Evolutionary conservation across 345 rosid genomes (phyloP).

Genomic region (Boechera retrofracta): DNA sequence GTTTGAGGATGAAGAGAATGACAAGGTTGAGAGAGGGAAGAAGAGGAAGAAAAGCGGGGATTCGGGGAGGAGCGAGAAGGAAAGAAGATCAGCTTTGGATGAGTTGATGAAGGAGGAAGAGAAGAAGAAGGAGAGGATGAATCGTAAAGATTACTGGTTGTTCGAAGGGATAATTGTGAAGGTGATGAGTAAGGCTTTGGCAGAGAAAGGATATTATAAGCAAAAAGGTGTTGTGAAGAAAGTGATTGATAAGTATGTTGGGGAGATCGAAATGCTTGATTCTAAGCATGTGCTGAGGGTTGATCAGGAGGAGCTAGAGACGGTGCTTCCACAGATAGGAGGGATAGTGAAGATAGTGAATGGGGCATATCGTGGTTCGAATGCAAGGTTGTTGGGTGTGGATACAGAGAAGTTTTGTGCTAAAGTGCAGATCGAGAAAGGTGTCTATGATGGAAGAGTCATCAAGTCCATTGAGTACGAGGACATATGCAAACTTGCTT

Average conservation of each 20-base stretch:
- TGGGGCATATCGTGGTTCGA: slow-evolving; percentile 87
- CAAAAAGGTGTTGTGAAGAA: slow-evolving; percentile 83
- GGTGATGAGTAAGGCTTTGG: slow-evolving; percentile 87
- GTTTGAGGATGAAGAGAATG: slow-evolving; percentile 61
- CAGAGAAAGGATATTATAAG: slow-evolving; percentile 84
- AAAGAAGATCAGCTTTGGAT: slow-evolving; percentile 64
- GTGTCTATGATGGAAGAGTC: slow-evolving; percentile 88
- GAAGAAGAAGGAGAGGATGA: slow-evolving; percentile 76
- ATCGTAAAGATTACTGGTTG: slow-evolving; percentile 91
- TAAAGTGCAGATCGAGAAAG: slow-evolving; percentile 90
- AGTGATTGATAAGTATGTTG: slow-evolving; percentile 85
- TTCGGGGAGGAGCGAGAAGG: slow-evolving; percentile 45
- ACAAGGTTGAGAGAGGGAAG: slow-evolving; percentile 45
- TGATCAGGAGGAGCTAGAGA: slow-evolving; percentile 97
- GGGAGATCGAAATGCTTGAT: slow-evolving; percentile 86
- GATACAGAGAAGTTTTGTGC: slow-evolving; percentile 87
- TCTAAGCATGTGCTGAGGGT: slow-evolving; percentile 80
- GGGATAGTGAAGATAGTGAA: slow-evolving; percentile 79
- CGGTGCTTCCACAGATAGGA: slow-evolving; percentile 90
- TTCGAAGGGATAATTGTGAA: slow-evolving; percentile 83
- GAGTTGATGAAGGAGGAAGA: slow-evolving; percentile 96
- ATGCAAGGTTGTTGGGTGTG: slow-evolving; percentile 76
- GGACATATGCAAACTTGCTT: slow-evolving; percentile 81
- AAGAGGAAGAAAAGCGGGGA: slow-evolving; percentile 47
- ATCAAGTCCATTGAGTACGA: slow-evolving; percentile 84